Percentiles rank a stretch among this genome's conserved stretches.
These are phyloP conservation scores for Aspergillus sp. DNA, from an alignment of 2,329 filamentous ascomycete genomes.

Conservation along the genomic window DNA sequence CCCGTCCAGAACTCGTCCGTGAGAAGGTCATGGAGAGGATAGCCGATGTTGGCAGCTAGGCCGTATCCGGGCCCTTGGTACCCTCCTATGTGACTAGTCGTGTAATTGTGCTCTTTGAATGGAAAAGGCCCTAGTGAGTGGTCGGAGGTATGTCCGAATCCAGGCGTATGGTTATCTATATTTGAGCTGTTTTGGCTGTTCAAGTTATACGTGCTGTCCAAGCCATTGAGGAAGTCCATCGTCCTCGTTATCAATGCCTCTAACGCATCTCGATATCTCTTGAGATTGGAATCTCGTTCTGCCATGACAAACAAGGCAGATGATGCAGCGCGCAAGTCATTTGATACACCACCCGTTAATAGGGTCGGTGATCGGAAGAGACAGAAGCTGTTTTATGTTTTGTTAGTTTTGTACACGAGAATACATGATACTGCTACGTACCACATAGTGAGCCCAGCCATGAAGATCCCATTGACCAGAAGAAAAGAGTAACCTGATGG, in stretches of 20 bases:
- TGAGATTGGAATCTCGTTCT: conserved; percentile 18
- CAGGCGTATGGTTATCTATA: too few relatives aligned
- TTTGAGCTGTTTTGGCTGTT: too few relatives aligned
- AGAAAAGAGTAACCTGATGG: conserved; percentile 83
- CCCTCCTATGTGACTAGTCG: too few relatives aligned
- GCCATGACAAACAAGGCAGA: conserved; percentile 22
- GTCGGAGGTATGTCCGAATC: too few relatives aligned
- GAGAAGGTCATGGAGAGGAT: too few relatives aligned
- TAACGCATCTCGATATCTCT: conserved; percentile 19
- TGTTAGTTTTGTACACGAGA: conserved; percentile 68
- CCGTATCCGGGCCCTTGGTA: too few relatives aligned
- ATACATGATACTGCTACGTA: conserved; percentile 65
- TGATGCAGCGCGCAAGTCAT: conserved; percentile 23
- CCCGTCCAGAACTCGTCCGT: too few relatives aligned
- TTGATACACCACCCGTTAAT: conserved; percentile 19
- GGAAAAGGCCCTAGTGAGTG: too few relatives aligned
- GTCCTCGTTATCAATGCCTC: conserved; percentile 20
- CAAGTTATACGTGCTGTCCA: not conserved
- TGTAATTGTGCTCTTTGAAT: too few relatives aligned
- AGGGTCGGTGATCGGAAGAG: conserved; percentile 20
- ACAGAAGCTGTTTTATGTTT: conserved; percentile 15
- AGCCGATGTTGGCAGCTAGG: too few relatives aligned
- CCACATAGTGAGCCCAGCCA: conserved; percentile 84
- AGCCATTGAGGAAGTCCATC: conserved; percentile 14
- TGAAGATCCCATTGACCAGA: conserved; percentile 97